These are phyloP conservation scores for Mucor sp. DNA, from an alignment of 371 early-diverging fungal genomes.

Conservation along the genomic window DNA sequence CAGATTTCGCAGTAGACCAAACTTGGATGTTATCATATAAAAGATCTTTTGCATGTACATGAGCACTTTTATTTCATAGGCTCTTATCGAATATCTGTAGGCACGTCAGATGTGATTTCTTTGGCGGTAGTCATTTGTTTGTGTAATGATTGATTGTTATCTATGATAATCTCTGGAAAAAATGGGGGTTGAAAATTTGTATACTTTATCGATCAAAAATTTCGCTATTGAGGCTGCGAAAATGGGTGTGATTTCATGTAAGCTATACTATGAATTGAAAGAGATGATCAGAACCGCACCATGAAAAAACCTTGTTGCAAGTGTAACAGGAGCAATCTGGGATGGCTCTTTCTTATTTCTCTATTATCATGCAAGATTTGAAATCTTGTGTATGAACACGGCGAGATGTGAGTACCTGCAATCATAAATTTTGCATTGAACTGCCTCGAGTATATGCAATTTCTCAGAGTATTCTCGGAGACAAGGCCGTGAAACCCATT, in stretches of 20 bases:
- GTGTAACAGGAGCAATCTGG: too few species aligned
- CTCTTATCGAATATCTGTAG: slow-evolving; percentile 4
- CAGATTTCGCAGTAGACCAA: not conserved
- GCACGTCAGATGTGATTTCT: not conserved
- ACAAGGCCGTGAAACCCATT: too few species aligned
- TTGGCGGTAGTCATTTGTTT: slow-evolving; percentile 16
- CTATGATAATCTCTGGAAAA: slow-evolving; percentile 13
- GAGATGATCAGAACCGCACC: too few species aligned
- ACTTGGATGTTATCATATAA: slow-evolving; percentile 1
- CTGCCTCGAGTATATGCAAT: too few species aligned
- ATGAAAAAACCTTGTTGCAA: too few species aligned
- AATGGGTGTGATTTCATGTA: not conserved
- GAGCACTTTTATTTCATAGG: not conserved
- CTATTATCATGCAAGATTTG: too few species aligned
- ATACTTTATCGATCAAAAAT: slow-evolving; percentile 5
- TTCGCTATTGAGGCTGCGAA: not conserved
- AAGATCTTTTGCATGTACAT: not conserved
- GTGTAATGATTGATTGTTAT: slow-evolving; percentile 22
- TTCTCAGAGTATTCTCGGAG: too few species aligned
- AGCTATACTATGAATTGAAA: too few species aligned
- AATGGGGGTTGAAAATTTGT: slow-evolving; percentile 7
- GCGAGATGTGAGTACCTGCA: too few species aligned
- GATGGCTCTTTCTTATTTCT: too few species aligned
- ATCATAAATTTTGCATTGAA: too few species aligned
- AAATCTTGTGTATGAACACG: too few species aligned